phyloP scores from a whole-genome alignment of 495 filamentous ascomycete species.

The Xanthoparmelia taractica region DNA sequence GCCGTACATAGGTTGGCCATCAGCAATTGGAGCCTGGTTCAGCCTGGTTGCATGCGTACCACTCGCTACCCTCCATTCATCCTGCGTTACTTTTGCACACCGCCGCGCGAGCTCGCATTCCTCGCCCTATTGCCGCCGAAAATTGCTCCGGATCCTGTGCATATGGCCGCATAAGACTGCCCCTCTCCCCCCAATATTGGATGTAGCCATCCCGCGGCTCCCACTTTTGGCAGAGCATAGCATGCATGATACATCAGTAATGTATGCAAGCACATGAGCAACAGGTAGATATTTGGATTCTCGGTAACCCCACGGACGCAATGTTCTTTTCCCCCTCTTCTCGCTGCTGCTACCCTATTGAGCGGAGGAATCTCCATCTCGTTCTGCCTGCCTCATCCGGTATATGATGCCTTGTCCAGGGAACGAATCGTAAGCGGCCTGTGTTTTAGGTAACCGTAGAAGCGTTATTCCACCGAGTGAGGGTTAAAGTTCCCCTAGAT shows the following conservation, averaged over 20 bases:
- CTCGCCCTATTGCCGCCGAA: constrained; percentile 16
- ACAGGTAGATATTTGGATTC: neutral
- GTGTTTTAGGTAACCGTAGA: neutral
- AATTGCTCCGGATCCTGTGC: constrained; percentile 10
- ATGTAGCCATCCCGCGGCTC: constrained; percentile 9
- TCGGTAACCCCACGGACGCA: constrained; percentile 4
- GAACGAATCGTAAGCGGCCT: neutral
- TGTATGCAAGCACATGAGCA: constrained; percentile 3
- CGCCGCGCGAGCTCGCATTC: neutral
- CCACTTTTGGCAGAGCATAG: constrained; percentile 2
- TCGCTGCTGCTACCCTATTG: neutral
- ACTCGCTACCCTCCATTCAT: constrained; percentile 10
- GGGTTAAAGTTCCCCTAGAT: constrained; percentile 9
- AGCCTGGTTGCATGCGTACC: constrained; percentile 15
- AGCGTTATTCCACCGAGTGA: neutral
- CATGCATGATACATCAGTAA: neutral
- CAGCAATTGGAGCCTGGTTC: neutral
- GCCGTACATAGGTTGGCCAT: constrained; percentile 4
- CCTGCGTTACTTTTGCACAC: constrained; percentile 6
- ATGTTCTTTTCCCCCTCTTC: neutral
- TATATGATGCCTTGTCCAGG: neutral
- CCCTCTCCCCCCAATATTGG: constrained; percentile 6
- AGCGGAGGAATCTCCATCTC: neutral
- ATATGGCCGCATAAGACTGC: constrained; percentile 9
- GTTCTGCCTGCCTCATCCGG: neutral